Evolutionary conservation across 2,329 filamentous ascomycete species (phyloP).

Genomic region (Beauveria scarabaeidicola): DNA sequence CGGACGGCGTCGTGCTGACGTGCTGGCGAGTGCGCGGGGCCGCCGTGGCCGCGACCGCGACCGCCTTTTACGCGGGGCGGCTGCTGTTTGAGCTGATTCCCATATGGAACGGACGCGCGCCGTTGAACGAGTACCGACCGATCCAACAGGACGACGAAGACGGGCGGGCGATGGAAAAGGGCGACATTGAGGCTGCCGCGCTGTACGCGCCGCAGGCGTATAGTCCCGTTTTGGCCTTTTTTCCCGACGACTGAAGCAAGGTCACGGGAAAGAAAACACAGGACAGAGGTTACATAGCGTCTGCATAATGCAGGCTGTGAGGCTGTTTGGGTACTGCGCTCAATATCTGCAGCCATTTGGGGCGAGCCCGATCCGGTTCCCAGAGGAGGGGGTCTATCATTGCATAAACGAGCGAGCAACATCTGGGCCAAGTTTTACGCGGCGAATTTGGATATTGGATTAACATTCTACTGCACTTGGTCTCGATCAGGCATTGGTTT

Average conservation of each 20-base stretch:
- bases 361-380: neutral
- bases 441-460: neutral
- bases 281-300: neutral
- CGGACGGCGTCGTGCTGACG: neutral
- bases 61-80: neutral
- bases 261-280: neutral
- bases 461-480: neutral
- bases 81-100: neutral
- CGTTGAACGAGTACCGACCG: neutral
- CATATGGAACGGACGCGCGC: neutral
- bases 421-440: neutral
- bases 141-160: neutral
- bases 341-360: neutral
- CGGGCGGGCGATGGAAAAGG: constrained; percentile 3
- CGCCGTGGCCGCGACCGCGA: neutral
- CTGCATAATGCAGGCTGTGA: neutral
- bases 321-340: neutral
- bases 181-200: constrained; percentile 10
- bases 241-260: constrained; percentile 13
- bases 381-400: too few species aligned
- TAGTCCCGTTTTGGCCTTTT: constrained; percentile 26
- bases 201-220: constrained; percentile 11
- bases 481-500: neutral
- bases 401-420: too few species aligned
- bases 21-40: constrained; percentile 1